These are phyloP conservation scores for Datura wrightii DNA, from an alignment of 257 asterid species.

Conservation along the genomic window DNA sequence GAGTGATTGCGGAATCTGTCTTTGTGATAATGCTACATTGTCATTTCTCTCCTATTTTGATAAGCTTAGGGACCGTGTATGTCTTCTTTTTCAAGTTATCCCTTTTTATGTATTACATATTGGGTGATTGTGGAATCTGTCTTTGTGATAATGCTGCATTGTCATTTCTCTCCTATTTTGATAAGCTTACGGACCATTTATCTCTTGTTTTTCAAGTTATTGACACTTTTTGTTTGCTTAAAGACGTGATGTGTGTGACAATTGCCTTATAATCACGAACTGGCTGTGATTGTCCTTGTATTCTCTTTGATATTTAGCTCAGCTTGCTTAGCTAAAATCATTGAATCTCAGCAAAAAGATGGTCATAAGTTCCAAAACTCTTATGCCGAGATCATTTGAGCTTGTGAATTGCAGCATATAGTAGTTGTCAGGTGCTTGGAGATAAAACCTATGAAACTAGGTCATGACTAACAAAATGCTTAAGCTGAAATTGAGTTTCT, in stretches of 20 bases:
- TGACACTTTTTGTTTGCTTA: background rate
- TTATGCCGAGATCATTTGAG: slow-evolving; percentile 14
- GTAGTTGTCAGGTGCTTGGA: background rate
- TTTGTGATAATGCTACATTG: background rate
- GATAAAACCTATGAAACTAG: background rate
- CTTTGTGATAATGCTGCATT: background rate
- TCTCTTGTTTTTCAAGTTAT: background rate
- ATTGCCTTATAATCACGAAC: background rate
- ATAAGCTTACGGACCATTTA: background rate
- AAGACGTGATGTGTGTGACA: background rate
- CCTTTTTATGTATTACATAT: background rate
- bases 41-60: slow-evolving; percentile 11
- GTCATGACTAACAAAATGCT: background rate
- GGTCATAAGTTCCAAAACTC: background rate
- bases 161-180: slow-evolving; percentile 7
- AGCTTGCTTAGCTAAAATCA: background rate
- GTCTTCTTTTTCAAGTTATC: background rate
- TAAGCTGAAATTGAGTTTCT: background rate
- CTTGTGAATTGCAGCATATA: background rate
- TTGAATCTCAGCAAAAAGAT: background rate
- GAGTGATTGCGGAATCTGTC: background rate
- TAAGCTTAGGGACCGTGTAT: slow-evolving; percentile 2
- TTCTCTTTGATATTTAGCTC: slow-evolving; percentile 17
- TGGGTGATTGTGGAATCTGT: background rate
- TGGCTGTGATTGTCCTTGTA: slow-evolving; percentile 19